Evolutionary conservation across 768 basidiomycete genomes (phyloP).

Genomic region (Panaeolus cyanescens): DNA sequence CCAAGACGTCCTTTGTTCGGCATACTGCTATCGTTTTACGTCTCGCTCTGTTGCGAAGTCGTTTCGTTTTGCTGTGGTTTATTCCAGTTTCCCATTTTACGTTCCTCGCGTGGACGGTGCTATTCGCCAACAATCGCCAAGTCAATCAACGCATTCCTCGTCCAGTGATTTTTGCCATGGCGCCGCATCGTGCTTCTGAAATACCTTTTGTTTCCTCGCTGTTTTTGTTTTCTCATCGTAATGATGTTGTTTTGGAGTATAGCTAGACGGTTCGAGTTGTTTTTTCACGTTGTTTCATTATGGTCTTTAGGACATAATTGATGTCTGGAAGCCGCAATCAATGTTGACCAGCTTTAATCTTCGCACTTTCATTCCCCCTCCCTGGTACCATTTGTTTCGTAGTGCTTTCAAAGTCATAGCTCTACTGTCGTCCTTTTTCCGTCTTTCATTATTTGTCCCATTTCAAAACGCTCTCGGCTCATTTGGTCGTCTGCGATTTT

Average conservation of each 20-base stretch:
- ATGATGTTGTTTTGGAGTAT: constrained; percentile 11
- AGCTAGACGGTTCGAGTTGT: neutral
- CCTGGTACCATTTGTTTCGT: constrained; percentile 2
- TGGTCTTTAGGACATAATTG: neutral
- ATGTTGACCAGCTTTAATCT: neutral
- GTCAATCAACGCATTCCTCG: too few species aligned
- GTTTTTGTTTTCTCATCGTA: constrained; percentile 8
- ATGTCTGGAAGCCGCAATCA: neutral
- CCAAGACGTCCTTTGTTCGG: too few species aligned
- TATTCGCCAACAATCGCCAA: too few species aligned
- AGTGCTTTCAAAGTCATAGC: neutral
- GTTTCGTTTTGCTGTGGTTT: neutral
- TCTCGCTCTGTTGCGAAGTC: neutral
- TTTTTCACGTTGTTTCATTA: constrained; percentile 3
- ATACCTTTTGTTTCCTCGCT: neutral
- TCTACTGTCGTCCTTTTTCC: neutral
- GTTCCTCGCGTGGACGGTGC: too few species aligned
- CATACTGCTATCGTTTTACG: neutral
- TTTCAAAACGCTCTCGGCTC: neutral
- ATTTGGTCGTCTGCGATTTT: neutral
- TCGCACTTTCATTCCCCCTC: neutral
- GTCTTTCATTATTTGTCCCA: neutral
- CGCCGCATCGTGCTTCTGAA: too few species aligned
- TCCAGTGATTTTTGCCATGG: too few species aligned
- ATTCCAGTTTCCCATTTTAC: neutral